Percentiles rank a stretch among this genome's conserved stretches.
Evolutionary conservation across 116 monocot genomes (phyloP).

Genomic region (Thalassia testudinum): DNA sequence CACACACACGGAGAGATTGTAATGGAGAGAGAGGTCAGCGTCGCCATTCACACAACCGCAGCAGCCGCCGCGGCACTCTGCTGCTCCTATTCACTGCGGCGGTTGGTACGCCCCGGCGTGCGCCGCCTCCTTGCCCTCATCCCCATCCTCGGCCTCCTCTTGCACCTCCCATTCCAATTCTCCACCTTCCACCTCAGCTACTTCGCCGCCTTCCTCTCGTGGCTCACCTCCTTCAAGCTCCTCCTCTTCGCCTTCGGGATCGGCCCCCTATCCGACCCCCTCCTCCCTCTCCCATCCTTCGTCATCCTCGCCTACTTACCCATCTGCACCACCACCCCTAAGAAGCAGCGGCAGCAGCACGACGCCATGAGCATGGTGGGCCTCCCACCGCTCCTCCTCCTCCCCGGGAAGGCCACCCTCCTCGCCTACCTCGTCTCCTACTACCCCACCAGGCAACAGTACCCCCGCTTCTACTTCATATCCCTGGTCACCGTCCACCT

Average conservation of each 20-base stretch:
- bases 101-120: constrained; percentile 12
- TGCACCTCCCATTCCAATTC: constrained; percentile 25
- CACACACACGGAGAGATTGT: too few relatives aligned
- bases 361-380: constrained; percentile 12
- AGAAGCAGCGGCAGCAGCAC: background rate
- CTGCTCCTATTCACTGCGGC: constrained; percentile 22
- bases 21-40: background rate
- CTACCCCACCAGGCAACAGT: constrained; percentile 11
- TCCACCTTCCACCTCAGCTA: constrained; percentile 27
- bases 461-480: constrained; percentile 10
- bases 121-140: constrained; percentile 25
- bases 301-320: constrained; percentile 16
- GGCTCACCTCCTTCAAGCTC: constrained; percentile 52
- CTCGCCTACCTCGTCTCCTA: constrained; percentile 14
- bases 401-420: constrained; percentile 9
- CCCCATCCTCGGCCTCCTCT: constrained; percentile 25
- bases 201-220: constrained; percentile 34
- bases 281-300: constrained; percentile 12
- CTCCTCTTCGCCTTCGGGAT: constrained; percentile 32
- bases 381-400: background rate
- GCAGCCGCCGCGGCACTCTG: constrained; percentile 4
- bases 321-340: constrained; percentile 8
- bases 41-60: background rate
- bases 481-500: constrained; percentile 21
- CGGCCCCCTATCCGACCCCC: constrained; percentile 24